Conservation (phyloP, 1,284 basidiomycete genomes). For the Cerioporus squamosus region DNA sequence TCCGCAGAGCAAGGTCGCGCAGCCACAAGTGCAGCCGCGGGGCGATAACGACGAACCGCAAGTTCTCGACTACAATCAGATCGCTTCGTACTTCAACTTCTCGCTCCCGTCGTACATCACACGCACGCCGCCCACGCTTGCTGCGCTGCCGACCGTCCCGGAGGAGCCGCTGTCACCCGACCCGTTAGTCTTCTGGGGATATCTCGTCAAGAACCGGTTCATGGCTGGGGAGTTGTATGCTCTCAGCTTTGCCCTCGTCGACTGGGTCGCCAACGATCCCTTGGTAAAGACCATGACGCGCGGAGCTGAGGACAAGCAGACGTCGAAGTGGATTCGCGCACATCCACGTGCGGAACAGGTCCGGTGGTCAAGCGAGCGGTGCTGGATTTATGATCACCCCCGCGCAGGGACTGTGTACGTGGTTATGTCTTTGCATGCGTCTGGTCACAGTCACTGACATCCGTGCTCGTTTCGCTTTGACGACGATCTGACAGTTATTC, state of each 20-base stretch:
- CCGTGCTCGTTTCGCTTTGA: constrained; percentile 15
- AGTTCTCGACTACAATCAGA: constrained; percentile 12
- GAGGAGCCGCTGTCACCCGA: constrained; percentile 45
- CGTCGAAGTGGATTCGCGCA: constrained; percentile 91
- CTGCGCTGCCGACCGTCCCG: neutral
- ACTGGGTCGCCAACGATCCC: constrained; percentile 83
- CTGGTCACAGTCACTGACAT: neutral
- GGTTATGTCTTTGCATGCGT: neutral
- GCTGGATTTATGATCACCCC: constrained; percentile 99
- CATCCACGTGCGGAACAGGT: constrained; percentile 85
- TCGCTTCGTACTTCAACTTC: constrained; percentile 15
- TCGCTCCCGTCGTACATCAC: constrained; percentile 11
- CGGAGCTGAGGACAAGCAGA: constrained; percentile 95
- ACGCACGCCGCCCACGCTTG: constrained; percentile 6
- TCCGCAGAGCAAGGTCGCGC: constrained; percentile 6
- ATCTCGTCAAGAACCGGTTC: constrained; percentile 92
- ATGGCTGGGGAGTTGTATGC: constrained; percentile 98
- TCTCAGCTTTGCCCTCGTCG: constrained; percentile 88
- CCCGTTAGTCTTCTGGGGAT: constrained; percentile 91
- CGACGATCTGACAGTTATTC: constrained; percentile 64
- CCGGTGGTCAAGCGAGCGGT: constrained; percentile 90
- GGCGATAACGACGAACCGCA: constrained; percentile 4
- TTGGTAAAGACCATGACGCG: constrained; percentile 68
- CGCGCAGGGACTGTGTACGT: constrained; percentile 88
- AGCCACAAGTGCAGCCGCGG: neutral